A percentile compares a stretch with the other conserved stretches of the same genome.
Evolutionary conservation across 108 stramenopile genomes (phyloP).

Genomic region (Schizochytrium sp.): DNA sequence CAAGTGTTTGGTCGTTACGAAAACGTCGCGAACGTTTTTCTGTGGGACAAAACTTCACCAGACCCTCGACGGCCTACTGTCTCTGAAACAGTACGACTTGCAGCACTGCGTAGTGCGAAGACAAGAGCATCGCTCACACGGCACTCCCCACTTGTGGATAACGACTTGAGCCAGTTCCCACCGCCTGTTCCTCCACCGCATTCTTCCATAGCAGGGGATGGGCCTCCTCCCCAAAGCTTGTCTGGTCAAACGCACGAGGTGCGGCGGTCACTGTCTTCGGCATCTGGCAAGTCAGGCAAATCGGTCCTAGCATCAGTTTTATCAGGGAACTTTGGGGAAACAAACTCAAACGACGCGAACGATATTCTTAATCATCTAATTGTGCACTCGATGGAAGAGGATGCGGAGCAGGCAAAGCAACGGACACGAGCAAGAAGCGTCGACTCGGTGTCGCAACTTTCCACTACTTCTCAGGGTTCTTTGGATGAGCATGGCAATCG

Average conservation of each 20-base stretch:
- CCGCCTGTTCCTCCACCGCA: neutral
- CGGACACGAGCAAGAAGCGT: too few relatives aligned
- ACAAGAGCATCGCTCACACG: neutral
- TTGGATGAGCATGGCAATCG: neutral
- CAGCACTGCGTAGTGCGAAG: neutral
- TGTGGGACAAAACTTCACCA: neutral
- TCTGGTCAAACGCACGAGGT: too few relatives aligned
- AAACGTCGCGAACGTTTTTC: neutral
- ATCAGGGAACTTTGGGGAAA: too few relatives aligned
- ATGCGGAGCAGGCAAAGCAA: too few relatives aligned
- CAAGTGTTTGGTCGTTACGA: conserved; percentile 9
- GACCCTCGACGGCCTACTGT: conserved; percentile 11
- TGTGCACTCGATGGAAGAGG: too few relatives aligned
- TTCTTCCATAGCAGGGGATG: too few relatives aligned
- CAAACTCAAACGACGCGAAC: too few relatives aligned
- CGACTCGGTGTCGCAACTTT: neutral
- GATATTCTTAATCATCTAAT: too few relatives aligned
- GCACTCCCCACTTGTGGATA: neutral
- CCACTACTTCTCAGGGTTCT: neutral
- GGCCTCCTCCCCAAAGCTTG: too few relatives aligned
- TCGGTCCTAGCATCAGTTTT: too few relatives aligned
- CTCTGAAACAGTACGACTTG: conserved; percentile 28
- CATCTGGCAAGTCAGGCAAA: too few relatives aligned
- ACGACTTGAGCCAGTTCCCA: neutral
- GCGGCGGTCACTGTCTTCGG: too few relatives aligned